Evolutionary conservation across 495 filamentous ascomycete genomes (phyloP), one percentile per base, ranked within the genome.

Genomic region (Rostrohypoxylon terebratum): DNA sequence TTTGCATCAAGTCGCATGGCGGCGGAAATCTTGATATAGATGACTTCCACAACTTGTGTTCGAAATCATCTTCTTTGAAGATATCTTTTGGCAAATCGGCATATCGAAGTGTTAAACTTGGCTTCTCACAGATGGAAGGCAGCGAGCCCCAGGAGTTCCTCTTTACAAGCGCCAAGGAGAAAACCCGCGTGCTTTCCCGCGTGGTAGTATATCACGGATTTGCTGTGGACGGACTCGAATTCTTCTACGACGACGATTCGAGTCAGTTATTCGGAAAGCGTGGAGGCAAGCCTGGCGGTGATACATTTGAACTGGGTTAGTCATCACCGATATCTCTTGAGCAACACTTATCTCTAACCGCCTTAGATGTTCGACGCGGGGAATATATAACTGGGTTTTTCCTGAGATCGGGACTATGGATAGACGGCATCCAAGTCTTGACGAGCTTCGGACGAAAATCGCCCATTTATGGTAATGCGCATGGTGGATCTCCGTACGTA

Each of bases 381-480:
- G 96, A 99, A 80, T 90, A 91, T 63, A 81, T 99, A 11, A 87
- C 93, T 59, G 96, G 96, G 11, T 99, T 99, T 79, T 90, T 91
- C 73, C 82, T 98, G 59, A 85, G 94, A 68, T 88, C 93, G 45
- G 93, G 93, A 10, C 80, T 87, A 38, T 96, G 93, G 92, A 92
- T 98, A 68, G 94, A 97, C 79, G 96, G 89, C 13, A 88, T 99
- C 59, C 93, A 97, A 77, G 91, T 99, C 64, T 78, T 98, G 75
- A 98, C 96, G 7, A 97, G 91, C 75, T 81, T 92, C 31, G 95
- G 94, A 33, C 86, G 96, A 67, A 92, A 90, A 77, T 98, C 95
- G 4, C 89, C 90, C 47, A 76, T 96, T 44, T 98, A 88, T 85
- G 96, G 96, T 14, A 97, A 97, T 76, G 79, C 90, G 10, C 81